Percentiles rank a stretch among this genome's conserved stretches.
Evolutionary conservation across 371 early-diverging fungal genomes (phyloP).

Genomic region (Encephalitozoon romaleae): DNA sequence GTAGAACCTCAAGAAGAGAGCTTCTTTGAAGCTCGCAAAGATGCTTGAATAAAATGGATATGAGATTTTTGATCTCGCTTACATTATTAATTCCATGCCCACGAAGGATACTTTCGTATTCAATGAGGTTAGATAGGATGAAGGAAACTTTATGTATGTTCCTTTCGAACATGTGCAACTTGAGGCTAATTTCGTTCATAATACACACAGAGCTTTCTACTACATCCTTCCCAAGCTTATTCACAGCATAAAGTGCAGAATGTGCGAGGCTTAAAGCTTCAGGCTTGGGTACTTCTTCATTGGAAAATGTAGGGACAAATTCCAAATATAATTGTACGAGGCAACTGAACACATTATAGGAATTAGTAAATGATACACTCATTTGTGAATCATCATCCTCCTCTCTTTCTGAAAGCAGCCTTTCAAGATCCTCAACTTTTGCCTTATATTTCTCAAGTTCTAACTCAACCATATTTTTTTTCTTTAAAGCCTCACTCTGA

Average conservation of each 20-base stretch:
- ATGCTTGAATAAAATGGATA: conserved; percentile 20
- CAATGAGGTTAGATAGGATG: conserved; percentile 44
- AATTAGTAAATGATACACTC: conserved; percentile 2
- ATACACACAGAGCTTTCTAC: background rate
- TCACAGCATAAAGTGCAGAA: conserved; percentile 5
- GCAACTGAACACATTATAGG: conserved; percentile 23
- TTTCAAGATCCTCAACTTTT: conserved; percentile 16
- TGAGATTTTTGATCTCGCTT: conserved; percentile 27
- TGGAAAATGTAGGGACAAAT: conserved; percentile 31
- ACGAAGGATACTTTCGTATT: conserved; percentile 18
- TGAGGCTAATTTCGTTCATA: conserved; percentile 14
- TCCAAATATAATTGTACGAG: conserved; percentile 39
- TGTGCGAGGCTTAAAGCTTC: conserved; percentile 44
- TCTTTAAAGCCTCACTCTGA: conserved; percentile 42
- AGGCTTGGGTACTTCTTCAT: conserved; percentile 22
- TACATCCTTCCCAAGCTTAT: background rate
- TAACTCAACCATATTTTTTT: conserved; percentile 23
- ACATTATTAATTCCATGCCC: background rate
- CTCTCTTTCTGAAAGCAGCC: background rate
- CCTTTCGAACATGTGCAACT: background rate
- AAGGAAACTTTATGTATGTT: conserved; percentile 16
- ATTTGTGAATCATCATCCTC: background rate
- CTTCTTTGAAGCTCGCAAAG: conserved; percentile 17
- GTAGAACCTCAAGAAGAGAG: conserved; percentile 7
- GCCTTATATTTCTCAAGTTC: conserved; percentile 29